Conservation (phyloP, 345 rosid species). For the Sisymbrium irio region DNA sequence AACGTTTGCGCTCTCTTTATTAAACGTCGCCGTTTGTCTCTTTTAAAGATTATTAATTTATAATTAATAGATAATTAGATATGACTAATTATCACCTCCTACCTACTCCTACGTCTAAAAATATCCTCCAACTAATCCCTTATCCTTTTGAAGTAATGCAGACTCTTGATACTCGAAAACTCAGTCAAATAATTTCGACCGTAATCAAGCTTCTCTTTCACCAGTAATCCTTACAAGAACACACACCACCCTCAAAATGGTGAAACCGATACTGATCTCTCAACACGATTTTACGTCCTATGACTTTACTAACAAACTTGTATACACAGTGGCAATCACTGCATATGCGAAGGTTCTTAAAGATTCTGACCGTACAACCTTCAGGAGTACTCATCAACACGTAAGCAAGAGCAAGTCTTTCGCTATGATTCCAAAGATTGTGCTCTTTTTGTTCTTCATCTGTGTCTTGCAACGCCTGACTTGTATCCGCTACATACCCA, state of each 20-base stretch:
- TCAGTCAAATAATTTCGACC: too few relatives aligned
- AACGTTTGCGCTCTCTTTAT: background rate
- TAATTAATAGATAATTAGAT: too few relatives aligned
- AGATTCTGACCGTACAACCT: constrained; percentile 56
- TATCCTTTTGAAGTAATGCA: too few relatives aligned
- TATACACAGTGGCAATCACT: constrained; percentile 81
- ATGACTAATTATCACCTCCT: too few relatives aligned
- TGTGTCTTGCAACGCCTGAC: constrained; percentile 78
- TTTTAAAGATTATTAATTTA: too few relatives aligned
- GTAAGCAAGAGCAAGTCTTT: constrained; percentile 85
- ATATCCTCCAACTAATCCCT: too few relatives aligned
- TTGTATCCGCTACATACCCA: constrained; percentile 76
- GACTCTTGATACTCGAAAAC: too few relatives aligned
- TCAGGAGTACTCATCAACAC: constrained; percentile 58
- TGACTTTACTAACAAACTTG: constrained; percentile 62
- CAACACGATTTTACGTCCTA: constrained; percentile 49
- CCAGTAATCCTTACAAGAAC: constrained; percentile 88
- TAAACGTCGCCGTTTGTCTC: background rate
- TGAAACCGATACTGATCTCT: constrained; percentile 85
- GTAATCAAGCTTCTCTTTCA: constrained; percentile 36
- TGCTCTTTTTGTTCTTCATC: constrained; percentile 94
- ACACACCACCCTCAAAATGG: constrained; percentile 67
- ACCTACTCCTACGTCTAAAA: too few relatives aligned
- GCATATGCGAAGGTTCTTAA: constrained; percentile 86
- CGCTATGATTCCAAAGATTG: constrained; percentile 86